Base-by-base conservation (phyloP, 2,329 filamentous ascomycete species). In the Claviceps monticola region DNA sequence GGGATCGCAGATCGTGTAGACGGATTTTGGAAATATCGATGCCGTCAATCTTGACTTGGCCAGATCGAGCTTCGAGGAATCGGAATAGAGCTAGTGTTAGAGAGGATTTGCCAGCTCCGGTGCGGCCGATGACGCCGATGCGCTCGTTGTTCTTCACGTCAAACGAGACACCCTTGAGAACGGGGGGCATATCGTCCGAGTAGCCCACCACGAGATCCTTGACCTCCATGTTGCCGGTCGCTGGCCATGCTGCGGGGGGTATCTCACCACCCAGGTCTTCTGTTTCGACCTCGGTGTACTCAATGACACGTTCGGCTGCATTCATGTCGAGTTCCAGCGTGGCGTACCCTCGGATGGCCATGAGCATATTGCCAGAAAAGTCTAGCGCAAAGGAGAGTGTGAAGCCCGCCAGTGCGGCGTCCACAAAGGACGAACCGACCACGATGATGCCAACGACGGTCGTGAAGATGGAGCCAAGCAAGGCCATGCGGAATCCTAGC, bases 271-370 rank as follows among this genome's bases (percentile, higher is more conserved):
- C 78, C 44, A 82, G 77, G 19, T 78, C 74, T 62, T 89, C 86
- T 0, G 78, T 88, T 36, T 77, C 69, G 8, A 89, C 72, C 47
- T 82, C 77, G 0, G 80, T 77, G 63, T 90, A 91, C 62, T 90
- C 86, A 4, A 88, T 71, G 26, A 91, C 79, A 34, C 86, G 74
- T 66, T 91, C 86, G 0, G 82, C 81, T 0, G 84, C 79, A 59
- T 89, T 89, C 83, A 90, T 88, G 60, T 86, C 80, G 4, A 90
- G 70, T 62, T 91, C 86, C 19, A 88, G 69, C 55, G 79, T 82
- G 0, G 84, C 76, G 60, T 87, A 88, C 51, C 81, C 71, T 1
- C 83, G 74, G 39, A 88, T 76, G 0, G 79, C 74, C 76, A 79
- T 85, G 48, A 83, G 76, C 51, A 88, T 76, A 7, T 74, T 73